phyloP scores from a whole-genome alignment of 805 yeast species.

The Komagataella populi region DNA sequence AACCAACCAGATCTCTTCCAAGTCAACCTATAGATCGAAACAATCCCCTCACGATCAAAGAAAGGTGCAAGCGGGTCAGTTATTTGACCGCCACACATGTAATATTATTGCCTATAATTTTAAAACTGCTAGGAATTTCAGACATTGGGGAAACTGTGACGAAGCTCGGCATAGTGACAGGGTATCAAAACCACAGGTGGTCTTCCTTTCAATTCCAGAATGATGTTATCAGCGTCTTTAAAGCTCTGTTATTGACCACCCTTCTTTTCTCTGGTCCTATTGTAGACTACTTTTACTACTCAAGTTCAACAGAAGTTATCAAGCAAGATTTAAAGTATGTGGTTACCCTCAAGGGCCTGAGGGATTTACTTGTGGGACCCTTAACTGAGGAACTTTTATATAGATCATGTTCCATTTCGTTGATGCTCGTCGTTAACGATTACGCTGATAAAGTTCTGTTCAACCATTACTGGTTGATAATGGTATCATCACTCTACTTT shows the following conservation, averaged over 20 bases:
- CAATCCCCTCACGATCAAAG: neutral
- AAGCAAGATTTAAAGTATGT: constrained; percentile 2
- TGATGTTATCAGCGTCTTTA: neutral
- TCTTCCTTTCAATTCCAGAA: neutral
- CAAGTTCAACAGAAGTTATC: neutral
- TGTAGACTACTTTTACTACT: constrained; percentile 3
- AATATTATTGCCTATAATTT: neutral
- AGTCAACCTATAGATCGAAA: neutral
- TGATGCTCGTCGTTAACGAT: neutral
- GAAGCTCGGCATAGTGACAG: neutral
- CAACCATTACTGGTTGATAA: constrained; percentile 1
- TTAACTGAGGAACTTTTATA: constrained; percentile 66
- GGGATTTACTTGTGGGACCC: constrained; percentile 62
- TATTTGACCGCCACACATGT: neutral
- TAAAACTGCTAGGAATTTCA: neutral
- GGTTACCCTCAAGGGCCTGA: constrained; percentile 21
- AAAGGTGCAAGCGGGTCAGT: neutral
- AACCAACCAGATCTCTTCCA: neutral
- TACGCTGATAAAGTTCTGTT: constrained; percentile 4
- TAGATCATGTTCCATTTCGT: constrained; percentile 29
- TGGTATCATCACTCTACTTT: constrained; percentile 44
- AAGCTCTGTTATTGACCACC: neutral
- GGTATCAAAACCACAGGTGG: neutral
- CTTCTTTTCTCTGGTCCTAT: neutral
- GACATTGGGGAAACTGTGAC: neutral